These are phyloP conservation scores for Gossypium turneri DNA, from an alignment of 345 rosid species.

Conservation along the genomic window DNA sequence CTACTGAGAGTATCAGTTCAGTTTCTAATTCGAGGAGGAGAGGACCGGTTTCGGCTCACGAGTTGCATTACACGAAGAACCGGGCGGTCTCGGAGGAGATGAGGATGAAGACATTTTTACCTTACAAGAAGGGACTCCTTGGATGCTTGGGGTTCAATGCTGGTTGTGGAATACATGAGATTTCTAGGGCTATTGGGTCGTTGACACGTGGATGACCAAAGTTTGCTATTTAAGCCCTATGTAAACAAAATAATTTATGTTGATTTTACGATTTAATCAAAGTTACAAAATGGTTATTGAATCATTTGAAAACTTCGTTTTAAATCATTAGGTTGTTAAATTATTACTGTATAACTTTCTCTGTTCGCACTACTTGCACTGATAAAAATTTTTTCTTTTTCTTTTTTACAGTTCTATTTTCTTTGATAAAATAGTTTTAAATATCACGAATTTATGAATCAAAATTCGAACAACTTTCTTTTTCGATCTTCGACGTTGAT, in stretches of 20 bases:
- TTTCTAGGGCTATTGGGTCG: constrained; percentile 71
- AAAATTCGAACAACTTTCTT: too few species aligned
- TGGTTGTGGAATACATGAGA: constrained; percentile 49
- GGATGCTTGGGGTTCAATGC: constrained; percentile 88
- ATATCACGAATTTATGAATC: too few species aligned
- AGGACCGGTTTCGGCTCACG: constrained; percentile 61
- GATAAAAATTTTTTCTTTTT: fast-evolving
- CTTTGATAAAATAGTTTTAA: too few species aligned
- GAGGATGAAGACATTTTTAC: constrained; percentile 80
- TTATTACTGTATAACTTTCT: too few species aligned
- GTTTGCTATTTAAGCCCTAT: neutral
- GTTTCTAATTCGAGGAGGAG: constrained; percentile 42
- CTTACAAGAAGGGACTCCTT: constrained; percentile 81
- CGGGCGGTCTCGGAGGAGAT: constrained; percentile 82
- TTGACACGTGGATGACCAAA: constrained; percentile 45
- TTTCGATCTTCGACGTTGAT: too few species aligned
- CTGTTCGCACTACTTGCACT: too few species aligned
- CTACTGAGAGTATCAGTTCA: constrained; percentile 52
- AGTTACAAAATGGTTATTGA: neutral
- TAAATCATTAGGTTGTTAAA: too few species aligned
- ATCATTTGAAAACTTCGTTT: neutral
- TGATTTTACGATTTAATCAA: neutral
- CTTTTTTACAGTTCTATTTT: too few species aligned
- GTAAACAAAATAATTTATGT: neutral
- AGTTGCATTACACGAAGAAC: constrained; percentile 79